Base-by-base conservation (phyloP, 169 alveolate genomes). In the Plasmodium fragile region DNA sequence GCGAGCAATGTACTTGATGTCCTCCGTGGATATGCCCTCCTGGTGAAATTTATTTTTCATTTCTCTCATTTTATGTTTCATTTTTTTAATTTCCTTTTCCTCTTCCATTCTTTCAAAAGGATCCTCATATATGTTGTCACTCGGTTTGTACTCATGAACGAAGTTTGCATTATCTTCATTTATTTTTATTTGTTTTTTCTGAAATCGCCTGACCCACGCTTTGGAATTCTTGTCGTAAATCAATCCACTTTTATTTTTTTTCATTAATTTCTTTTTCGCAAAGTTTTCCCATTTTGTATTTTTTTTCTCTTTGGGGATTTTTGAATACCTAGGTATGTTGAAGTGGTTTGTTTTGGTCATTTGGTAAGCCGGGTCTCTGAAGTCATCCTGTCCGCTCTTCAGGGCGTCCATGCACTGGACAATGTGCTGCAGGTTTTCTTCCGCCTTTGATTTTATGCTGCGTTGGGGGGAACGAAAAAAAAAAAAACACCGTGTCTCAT, bases 1-100 rank as follows among this genome's bases (percentile, higher is more conserved):
- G 16, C 49, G 52, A 28, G 71, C 49, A 36, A 83, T 83, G 70
- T 83, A 83, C 73, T 83, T 70, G 13, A 83, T 83, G 34, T 83
- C 92, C 53, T 83, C 70, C 11, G 81, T 69, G 10, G 92, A 83
- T 22, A 83, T 36, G 2, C 92, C 92, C 59, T 83, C 53, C 73
- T 83, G 92, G 32, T 83, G 82, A 32, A 83, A 83, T 70, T 83
- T 83, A 70, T 83, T 83, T 18, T 70, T 83, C 82, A 83, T 69
- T 83, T 83, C 92, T n/a, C 92, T 41, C 82, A 83, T 69, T 34
- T 83, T 83, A 4, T 83, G 92, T 70, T 83, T 83, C 82, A 83
- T 83, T 83, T 83, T 83, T 83, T 83, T 83, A 71, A 83, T 83
- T 10, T 83, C 92, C 52, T 83, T 83, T 70, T 83, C 92, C 34